Evolutionary conservation across 2,329 filamentous ascomycete species (phyloP), one percentile per base, ranked within the genome.

Genomic region (Rutstroemia sp.): DNA sequence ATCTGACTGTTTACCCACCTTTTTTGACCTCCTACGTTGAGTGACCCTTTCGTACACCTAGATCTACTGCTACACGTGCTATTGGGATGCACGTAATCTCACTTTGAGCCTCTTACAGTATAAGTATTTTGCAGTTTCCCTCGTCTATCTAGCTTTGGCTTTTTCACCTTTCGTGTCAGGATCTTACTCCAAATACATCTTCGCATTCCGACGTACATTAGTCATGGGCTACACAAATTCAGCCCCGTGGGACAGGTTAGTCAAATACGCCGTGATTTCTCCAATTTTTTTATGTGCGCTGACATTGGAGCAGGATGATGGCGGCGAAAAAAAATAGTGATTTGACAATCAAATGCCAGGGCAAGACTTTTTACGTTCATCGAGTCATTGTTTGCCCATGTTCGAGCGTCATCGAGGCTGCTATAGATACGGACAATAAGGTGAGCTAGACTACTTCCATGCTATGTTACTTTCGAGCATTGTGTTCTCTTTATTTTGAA

Each of bases 321-420:
- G 19, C 44, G 3, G 17, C 10, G 42, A 36, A 36, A 2, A 14
- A 56, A 23, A 62, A 60, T 44, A 58, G 49, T 8, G 60, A 65
- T 27, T 16, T 64, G 1, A 58, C 34, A 3, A 61, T 63, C n/a
- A 42, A 30, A 40, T 63, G 60, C 23, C 23, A 57, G 16, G 51
- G 25, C 4, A 39, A 21, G 7, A 34, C 38, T 2, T 64, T 57
- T 38, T 51, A 51, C 5, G 63, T 61, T 16, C 64, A 65, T 51
- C 53, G 52, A 23, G 50, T 30, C n/a, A 27, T 61, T 8, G 48
- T 65, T 21, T 63, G 63, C 39, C 7, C 47, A 7, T 55, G 60
- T 45, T 62, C 60, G 14, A 58, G 60, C 39, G 40, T 44, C 2
- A 23, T 63, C 30, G 54, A 51, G 7, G 57, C 57, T 40, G 45